phyloP scores from a whole-genome alignment of 768 basidiomycete genomes.

The Imleria badia region DNA sequence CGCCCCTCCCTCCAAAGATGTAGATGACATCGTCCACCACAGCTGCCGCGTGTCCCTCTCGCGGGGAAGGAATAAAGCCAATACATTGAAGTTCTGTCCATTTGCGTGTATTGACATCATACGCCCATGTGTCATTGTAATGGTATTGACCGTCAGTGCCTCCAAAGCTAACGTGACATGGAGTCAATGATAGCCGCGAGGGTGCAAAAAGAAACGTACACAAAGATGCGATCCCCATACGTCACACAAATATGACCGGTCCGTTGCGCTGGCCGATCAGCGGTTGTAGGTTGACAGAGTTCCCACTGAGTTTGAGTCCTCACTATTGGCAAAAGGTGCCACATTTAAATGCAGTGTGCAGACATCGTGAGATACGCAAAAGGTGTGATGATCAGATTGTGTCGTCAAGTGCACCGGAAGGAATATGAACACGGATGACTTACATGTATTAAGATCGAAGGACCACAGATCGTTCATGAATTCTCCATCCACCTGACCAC shows the following conservation, averaged over 20 bases:
- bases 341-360: conserved; percentile 1
- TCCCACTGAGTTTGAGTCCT: conserved; percentile 87
- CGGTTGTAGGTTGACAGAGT: conserved; percentile 57
- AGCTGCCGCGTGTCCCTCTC: conserved; percentile 96
- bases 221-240: conserved; percentile 75
- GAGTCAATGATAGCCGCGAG: conserved; percentile 16
- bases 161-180: conserved; percentile 68
- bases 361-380: not conserved
- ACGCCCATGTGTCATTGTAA: conserved; percentile 99
- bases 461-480: conserved; percentile 96
- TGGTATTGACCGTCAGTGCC: conserved; percentile 99
- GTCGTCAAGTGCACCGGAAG: not conserved
- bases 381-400: not conserved
- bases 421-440: conserved; percentile 31
- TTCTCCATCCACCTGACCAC: conserved; percentile 92
- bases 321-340: conserved; percentile 46
- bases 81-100: conserved; percentile 97
- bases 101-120: conserved; percentile 71
- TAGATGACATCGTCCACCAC: conserved; percentile 98
- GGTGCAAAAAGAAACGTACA: conserved; percentile 51
- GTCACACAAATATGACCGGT: conserved; percentile 93
- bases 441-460: conserved; percentile 93
- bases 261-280: conserved; percentile 72
- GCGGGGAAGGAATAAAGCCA: conserved; percentile 91
- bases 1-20: conserved; percentile 94